phyloP scores from a whole-genome alignment of 2,329 filamentous ascomycete species.

The Fusarium neocosmosporiellum region DNA sequence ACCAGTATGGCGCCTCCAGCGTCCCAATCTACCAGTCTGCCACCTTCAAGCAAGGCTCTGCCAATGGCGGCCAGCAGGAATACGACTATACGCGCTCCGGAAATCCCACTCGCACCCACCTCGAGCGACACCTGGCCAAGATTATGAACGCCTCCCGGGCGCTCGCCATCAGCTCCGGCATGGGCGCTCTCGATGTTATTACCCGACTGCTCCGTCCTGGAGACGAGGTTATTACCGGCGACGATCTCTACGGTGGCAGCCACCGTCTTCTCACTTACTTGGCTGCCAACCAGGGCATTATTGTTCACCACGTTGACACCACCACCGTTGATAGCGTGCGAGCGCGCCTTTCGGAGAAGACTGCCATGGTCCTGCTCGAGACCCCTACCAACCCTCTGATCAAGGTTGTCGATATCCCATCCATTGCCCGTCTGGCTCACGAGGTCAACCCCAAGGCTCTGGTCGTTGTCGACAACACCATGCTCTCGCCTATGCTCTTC shows the following conservation, averaged over 20 bases:
- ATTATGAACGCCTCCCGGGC: constrained; percentile 96
- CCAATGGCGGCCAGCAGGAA: constrained; percentile 81
- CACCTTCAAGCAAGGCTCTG: constrained; percentile 94
- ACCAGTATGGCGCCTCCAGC: constrained; percentile 97
- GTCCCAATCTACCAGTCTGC: constrained; percentile 98
- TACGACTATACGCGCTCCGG: constrained; percentile 99
- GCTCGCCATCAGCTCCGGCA: constrained; percentile 93
- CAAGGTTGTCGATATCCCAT: constrained; percentile 93
- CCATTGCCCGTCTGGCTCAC: constrained; percentile 82
- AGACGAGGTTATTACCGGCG: constrained; percentile 96
- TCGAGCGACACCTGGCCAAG: constrained; percentile 97
- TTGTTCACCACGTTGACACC: constrained; percentile 97
- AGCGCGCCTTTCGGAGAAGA: constrained; percentile 79
- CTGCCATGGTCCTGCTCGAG: constrained; percentile 94
- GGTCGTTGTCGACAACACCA: constrained; percentile 97
- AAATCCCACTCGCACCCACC: constrained; percentile 94
- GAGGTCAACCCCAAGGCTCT: constrained; percentile 81
- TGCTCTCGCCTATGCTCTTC: constrained; percentile 94
- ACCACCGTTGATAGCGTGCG: constrained; percentile 79
- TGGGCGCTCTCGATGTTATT: constrained; percentile 97
- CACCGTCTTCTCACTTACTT: constrained; percentile 94
- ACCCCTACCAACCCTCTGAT: constrained; percentile 98
- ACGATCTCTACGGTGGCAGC: constrained; percentile 96
- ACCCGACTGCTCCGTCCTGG: constrained; percentile 89
- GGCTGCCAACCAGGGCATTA: constrained; percentile 86